Evolutionary conservation across 2,329 filamentous ascomycete species (phyloP).

Genomic region (Paracamarosporium sp.): DNA sequence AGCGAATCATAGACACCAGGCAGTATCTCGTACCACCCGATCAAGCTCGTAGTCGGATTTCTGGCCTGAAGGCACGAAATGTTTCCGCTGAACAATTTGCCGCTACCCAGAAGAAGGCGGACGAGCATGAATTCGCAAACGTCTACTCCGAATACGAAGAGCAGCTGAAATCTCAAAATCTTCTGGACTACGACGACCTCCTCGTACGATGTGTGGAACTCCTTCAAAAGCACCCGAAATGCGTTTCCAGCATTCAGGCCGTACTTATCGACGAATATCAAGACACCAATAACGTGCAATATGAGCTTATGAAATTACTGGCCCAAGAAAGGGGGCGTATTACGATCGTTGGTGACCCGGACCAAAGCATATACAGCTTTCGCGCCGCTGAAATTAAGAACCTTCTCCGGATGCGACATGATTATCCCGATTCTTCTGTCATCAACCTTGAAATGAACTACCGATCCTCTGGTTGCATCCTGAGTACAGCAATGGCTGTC

Average conservation of each 20-base stretch:
- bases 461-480: constrained; percentile 84
- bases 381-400: constrained; percentile 92
- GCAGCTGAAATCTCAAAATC: constrained; percentile 75
- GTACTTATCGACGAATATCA: constrained; percentile 98
- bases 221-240: constrained; percentile 73
- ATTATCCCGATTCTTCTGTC: constrained; percentile 80
- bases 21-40: constrained; percentile 72
- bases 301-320: constrained; percentile 89
- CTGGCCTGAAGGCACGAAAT: constrained; percentile 65
- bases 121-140: constrained; percentile 70
- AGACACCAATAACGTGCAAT: constrained; percentile 94
- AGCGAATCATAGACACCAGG: constrained; percentile 80
- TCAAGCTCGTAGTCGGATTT: constrained; percentile 77
- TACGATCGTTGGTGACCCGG: constrained; percentile 94
- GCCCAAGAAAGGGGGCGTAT: constrained; percentile 76
- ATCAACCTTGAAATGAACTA: constrained; percentile 94
- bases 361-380: constrained; percentile 98
- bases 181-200: constrained; percentile 94
- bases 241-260: constrained; percentile 86
- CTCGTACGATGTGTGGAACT: constrained; percentile 83
- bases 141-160: constrained; percentile 79
- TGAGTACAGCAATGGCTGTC: constrained; percentile 79
- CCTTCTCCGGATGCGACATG: constrained; percentile 75
- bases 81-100: constrained; percentile 55
- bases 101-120: constrained; percentile 51